These are phyloP conservation scores for Fusarium sp. DNA, from an alignment of 2,329 filamentous ascomycete species.

Conservation along the genomic window DNA sequence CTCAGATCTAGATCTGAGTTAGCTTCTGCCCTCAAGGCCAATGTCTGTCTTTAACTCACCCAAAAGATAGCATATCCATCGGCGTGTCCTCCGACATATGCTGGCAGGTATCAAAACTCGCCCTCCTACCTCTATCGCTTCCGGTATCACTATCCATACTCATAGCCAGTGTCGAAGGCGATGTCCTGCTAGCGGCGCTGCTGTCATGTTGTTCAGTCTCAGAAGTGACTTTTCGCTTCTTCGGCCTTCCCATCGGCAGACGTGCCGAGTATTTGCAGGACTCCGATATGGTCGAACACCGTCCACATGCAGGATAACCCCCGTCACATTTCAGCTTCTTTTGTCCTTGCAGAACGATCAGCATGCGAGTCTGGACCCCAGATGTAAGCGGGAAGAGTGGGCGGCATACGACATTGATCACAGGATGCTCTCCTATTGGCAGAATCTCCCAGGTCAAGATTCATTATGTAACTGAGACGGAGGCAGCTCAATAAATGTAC, in stretches of 20 bases:
- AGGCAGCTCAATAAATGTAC: too few relatives aligned
- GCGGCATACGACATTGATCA: conserved; percentile 45
- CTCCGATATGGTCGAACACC: conserved; percentile 35
- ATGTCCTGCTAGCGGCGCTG: conserved; percentile 17
- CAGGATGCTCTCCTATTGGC: conserved; percentile 46
- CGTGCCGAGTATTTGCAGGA: conserved; percentile 43
- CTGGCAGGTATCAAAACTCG: conserved; percentile 30
- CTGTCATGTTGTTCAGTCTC: conserved; percentile 21
- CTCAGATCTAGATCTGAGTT: conserved; percentile 34
- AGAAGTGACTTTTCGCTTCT: conserved; percentile 41
- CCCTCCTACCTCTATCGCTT: conserved; percentile 19
- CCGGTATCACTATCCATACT: conserved; percentile 21
- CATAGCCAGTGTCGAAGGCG: conserved; percentile 21
- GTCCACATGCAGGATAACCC: conserved; percentile 38
- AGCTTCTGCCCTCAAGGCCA: conserved; percentile 12
- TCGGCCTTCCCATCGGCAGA: conserved; percentile 46
- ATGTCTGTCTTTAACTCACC: conserved; percentile 16
- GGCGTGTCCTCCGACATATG: conserved; percentile 22
- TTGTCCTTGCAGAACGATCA: conserved; percentile 40
- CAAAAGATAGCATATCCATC: conserved; percentile 24
- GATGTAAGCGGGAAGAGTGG: conserved; percentile 13
- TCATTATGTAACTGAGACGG: conserved; percentile 8
- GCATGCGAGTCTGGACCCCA: conserved; percentile 1
- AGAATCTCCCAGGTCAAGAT: conserved; percentile 23
- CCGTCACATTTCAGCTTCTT: conserved; percentile 49